Evolutionary conservation across 345 rosid genomes (phyloP).

Genomic region (Kernera saxatilis): DNA sequence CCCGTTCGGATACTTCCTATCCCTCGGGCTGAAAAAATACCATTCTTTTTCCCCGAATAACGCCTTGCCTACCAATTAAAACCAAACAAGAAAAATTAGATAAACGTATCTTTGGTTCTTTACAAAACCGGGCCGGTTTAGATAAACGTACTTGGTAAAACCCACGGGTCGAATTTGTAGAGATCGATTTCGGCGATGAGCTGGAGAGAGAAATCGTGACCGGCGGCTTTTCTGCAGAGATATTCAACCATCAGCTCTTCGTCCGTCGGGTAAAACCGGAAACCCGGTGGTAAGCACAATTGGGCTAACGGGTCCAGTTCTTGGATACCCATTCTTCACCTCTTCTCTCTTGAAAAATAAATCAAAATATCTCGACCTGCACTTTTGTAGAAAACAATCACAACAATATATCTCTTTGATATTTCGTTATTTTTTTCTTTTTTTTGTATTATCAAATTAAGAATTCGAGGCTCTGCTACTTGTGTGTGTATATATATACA

Average conservation of each 20-base stretch:
- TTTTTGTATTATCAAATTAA: background rate
- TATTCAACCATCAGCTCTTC: constrained; percentile 93
- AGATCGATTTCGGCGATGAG: constrained; percentile 85
- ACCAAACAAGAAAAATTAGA: background rate
- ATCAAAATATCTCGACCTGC: background rate
- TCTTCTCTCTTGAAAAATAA: background rate
- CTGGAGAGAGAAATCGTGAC: constrained; percentile 57
- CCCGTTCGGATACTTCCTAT: constrained; percentile 92
- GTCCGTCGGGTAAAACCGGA: constrained; percentile 91
- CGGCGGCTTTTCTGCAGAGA: constrained; percentile 77
- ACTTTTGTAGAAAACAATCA: background rate
- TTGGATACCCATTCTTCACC: constrained; percentile 53
- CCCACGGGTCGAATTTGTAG: constrained; percentile 94
- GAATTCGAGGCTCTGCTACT: constrained; percentile 10
- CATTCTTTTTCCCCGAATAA: constrained; percentile 90
- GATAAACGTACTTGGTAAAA: constrained; percentile 56
- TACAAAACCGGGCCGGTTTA: constrained; percentile 1
- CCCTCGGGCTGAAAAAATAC: constrained; percentile 94
- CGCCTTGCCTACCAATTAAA: constrained; percentile 56
- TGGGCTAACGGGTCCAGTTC: constrained; percentile 71
- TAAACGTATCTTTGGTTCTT: background rate
- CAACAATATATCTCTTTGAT: background rate
- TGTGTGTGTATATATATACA: constrained; percentile 1
- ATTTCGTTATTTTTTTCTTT: background rate
- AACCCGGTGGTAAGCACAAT: constrained; percentile 90